Conservation (phyloP, 208 protist species). For the Leishmania gerbilli region DNA sequence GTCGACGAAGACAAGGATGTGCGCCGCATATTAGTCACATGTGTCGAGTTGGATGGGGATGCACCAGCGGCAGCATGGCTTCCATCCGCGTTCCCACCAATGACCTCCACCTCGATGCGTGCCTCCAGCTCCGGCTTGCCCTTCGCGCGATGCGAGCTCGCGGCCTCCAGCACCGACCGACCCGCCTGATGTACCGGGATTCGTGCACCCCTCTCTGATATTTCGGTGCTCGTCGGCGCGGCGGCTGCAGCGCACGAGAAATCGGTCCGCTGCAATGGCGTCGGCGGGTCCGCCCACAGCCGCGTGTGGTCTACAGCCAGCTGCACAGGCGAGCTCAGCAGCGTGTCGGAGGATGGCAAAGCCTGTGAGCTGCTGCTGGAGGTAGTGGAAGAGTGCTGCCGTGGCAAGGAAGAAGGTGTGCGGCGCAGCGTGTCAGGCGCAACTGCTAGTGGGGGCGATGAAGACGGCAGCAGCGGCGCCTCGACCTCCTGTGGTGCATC, state of each 20-base stretch:
- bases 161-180: background rate
- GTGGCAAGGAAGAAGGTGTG: background rate
- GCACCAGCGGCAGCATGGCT: background rate
- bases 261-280: background rate
- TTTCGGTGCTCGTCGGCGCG: background rate
- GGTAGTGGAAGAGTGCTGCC: conserved; percentile 1
- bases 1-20: background rate
- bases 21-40: background rate
- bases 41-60: background rate
- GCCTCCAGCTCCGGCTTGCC: background rate
- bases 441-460: background rate
- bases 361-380: background rate
- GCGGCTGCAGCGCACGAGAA: background rate
- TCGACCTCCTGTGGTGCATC: background rate
- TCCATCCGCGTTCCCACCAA: background rate
- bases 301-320: conserved; percentile 12
- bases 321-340: conserved; percentile 2
- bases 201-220: background rate
- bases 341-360: background rate
- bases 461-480: background rate
- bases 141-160: background rate
- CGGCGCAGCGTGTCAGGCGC: background rate
- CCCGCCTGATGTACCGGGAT: background rate
- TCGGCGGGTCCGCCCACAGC: conserved; percentile 9
- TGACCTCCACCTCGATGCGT: background rate